phyloP scores from a whole-genome alignment of 352 stramenopile genomes.

The Globisporangium nodosum region DNA sequence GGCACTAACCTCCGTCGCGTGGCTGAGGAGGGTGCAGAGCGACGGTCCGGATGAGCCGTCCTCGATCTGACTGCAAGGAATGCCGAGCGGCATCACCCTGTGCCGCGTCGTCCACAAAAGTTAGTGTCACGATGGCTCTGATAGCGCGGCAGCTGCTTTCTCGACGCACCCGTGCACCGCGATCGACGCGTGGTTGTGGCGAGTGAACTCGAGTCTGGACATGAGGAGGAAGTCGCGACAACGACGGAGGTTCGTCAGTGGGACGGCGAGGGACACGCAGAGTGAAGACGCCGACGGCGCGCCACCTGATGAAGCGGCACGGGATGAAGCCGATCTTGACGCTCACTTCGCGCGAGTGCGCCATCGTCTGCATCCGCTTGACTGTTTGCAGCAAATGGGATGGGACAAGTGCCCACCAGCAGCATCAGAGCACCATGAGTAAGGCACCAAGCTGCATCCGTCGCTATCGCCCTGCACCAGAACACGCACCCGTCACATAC shows the following conservation, averaged over 20 bases:
- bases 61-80: constrained; percentile 52
- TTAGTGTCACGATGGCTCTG: background rate
- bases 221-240: background rate
- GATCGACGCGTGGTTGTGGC: constrained; percentile 44
- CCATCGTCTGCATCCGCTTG: constrained; percentile 37
- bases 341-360: constrained; percentile 47
- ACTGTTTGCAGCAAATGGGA: constrained; percentile 20
- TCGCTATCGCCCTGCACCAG: background rate
- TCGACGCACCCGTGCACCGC: constrained; percentile 51
- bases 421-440: too few relatives aligned
- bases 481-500: constrained; percentile 41
- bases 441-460: background rate
- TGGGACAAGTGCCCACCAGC: too few relatives aligned
- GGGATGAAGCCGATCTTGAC: constrained; percentile 60
- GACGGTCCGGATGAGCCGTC: constrained; percentile 36
- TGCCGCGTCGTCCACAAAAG: too few relatives aligned
- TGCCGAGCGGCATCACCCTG: constrained; percentile 36
- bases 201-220: constrained; percentile 47
- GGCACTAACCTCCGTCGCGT: constrained; percentile 44
- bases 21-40: constrained; percentile 53
- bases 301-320: constrained; percentile 52
- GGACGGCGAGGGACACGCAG: background rate
- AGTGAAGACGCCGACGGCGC: background rate
- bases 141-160: background rate
- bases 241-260: too few relatives aligned